Evolutionary conservation across 805 yeast species (phyloP).

Genomic region (Ogataea henricii): DNA sequence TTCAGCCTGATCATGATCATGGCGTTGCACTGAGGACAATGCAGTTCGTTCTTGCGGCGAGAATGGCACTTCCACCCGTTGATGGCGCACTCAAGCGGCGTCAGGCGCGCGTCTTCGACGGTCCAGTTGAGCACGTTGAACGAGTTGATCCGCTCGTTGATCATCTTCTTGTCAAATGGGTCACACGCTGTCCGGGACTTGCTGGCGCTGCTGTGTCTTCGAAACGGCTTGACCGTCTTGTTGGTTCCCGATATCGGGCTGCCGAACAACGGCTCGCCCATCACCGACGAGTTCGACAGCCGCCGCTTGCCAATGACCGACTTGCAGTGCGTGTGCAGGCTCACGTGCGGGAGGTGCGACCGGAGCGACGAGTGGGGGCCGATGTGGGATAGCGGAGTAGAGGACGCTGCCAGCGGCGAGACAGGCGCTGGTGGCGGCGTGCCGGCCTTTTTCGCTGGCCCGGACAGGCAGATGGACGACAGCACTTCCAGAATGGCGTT

Average conservation of each 20-base stretch:
- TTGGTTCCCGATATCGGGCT: background rate
- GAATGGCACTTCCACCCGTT: constrained; percentile 55
- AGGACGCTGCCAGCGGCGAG: constrained; percentile 1
- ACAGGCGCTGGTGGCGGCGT: background rate
- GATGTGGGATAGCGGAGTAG: constrained; percentile 9
- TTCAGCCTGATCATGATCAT: constrained; percentile 32
- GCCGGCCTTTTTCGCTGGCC: background rate
- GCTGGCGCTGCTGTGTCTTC: background rate
- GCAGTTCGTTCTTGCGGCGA: constrained; percentile 33
- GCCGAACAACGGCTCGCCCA: constrained; percentile 6
- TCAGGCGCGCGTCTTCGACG: constrained; percentile 35
- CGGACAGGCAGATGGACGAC: constrained; percentile 21
- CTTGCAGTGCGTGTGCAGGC: constrained; percentile 15
- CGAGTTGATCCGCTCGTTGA: constrained; percentile 45
- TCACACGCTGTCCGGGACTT: constrained; percentile 10
- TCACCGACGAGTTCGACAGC: constrained; percentile 22
- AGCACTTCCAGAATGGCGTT: constrained; percentile 23
- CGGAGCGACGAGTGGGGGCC: constrained; percentile 13
- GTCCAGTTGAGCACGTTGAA: constrained; percentile 52
- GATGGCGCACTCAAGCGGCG: constrained; percentile 50
- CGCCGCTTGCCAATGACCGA: constrained; percentile 23
- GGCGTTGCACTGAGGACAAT: constrained; percentile 38
- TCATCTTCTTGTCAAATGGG: constrained; percentile 28
- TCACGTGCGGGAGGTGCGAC: constrained; percentile 22
- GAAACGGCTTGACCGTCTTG: background rate